Conservation (phyloP, 805 yeast species). For the Candida krabiensis region DNA sequence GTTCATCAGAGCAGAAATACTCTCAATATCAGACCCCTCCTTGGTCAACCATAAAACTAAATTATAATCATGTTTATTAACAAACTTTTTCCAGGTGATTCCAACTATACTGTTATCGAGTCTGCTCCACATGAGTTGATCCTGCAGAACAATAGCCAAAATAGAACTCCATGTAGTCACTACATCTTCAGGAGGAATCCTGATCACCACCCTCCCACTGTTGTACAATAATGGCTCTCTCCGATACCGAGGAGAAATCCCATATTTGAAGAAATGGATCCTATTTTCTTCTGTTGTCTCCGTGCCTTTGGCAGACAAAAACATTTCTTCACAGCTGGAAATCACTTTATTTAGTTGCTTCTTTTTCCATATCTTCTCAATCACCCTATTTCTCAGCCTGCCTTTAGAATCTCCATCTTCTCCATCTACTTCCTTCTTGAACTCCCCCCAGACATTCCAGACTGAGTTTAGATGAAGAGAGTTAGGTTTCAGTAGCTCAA, state of each 20-base stretch:
- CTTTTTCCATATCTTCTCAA: constrained; percentile 22
- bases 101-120: constrained; percentile 20
- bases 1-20: constrained; percentile 14
- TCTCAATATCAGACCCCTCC: constrained; percentile 13
- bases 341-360: constrained; percentile 14
- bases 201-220: constrained; percentile 17
- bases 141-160: constrained; percentile 14
- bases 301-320: not conserved
- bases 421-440: constrained; percentile 3
- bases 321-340: constrained; percentile 10
- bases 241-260: constrained; percentile 18
- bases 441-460: constrained; percentile 25
- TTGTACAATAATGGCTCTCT: constrained; percentile 19
- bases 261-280: constrained; percentile 20
- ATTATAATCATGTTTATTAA: constrained; percentile 12
- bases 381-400: constrained; percentile 14
- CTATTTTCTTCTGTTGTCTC: constrained; percentile 8
- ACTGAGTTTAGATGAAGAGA: constrained; percentile 13
- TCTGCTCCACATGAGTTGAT: constrained; percentile 20
- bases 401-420: no score
- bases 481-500: constrained; percentile 13
- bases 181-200: constrained; percentile 16
- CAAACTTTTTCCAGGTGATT: constrained; percentile 17
- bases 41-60: constrained; percentile 18
- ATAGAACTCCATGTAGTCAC: constrained; percentile 14